Percentiles rank a stretch among this genome's conserved stretches.
phyloP scores from a whole-genome alignment of 495 filamentous ascomycete species.

The Aspergillus egyptiacus region DNA sequence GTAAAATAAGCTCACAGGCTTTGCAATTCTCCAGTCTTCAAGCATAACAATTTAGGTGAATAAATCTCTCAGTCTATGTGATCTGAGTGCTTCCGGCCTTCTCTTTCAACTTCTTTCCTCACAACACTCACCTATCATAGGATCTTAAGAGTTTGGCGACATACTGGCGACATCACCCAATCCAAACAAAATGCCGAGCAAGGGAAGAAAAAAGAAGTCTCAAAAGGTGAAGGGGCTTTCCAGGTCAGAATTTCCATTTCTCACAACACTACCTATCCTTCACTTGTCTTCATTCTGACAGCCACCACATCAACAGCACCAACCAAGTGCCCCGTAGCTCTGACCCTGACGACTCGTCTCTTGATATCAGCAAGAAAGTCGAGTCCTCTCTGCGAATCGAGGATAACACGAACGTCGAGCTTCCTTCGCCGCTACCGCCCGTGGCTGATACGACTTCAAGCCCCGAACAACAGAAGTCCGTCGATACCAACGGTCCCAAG shows the following conservation, averaged over 20 bases:
- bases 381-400: constrained; percentile 10
- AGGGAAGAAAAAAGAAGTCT: not conserved
- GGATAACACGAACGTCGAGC: not conserved
- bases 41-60: not conserved
- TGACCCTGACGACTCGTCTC: not conserved
- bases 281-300: not conserved
- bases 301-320: not conserved
- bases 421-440: not conserved
- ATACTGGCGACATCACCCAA: too few relatives aligned
- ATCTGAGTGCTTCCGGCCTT: not conserved
- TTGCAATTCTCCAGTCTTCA: not conserved
- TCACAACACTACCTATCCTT: too few relatives aligned
- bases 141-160: not conserved
- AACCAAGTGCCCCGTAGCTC: not conserved
- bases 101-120: not conserved
- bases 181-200: constrained; percentile 1
- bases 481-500: not conserved
- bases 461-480: not conserved
- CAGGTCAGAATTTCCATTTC: constrained; percentile 4
- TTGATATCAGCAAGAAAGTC: constrained; percentile 4
- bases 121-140: not conserved
- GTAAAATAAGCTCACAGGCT: not conserved
- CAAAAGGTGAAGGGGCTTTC: not conserved
- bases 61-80: not conserved
- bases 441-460: not conserved